Percentiles rank a stretch among this genome's conserved stretches.
Conservation (phyloP, 2,329 filamentous ascomycete species). For the Aureobasidium sp. region DNA sequence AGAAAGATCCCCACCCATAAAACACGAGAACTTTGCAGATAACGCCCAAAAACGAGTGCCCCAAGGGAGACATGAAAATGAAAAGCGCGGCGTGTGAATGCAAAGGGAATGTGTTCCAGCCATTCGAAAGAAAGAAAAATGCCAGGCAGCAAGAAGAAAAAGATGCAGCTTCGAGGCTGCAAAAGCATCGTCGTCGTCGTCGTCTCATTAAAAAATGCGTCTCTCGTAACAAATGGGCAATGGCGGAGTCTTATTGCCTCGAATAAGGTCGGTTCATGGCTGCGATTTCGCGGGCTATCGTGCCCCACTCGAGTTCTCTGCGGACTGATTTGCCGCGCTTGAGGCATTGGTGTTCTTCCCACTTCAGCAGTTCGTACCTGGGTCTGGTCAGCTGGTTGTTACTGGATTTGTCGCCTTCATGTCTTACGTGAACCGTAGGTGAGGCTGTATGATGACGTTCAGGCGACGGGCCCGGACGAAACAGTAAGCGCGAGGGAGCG, state of each 20-base stretch:
- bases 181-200: neutral
- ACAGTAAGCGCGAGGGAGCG: conserved; percentile 89
- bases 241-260: conserved; percentile 39
- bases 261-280: conserved; percentile 94
- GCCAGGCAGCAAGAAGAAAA: neutral
- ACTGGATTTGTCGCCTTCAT: conserved; percentile 18
- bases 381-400: conserved; percentile 18
- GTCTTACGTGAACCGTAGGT: conserved; percentile 74
- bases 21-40: neutral
- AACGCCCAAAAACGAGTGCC: neutral
- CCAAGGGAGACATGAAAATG: neutral
- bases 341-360: conserved; percentile 72
- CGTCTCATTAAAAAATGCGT: conserved; percentile 6
- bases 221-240: neutral
- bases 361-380: conserved; percentile 77
- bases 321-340: conserved; percentile 47
- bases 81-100: neutral
- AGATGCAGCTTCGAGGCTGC: neutral
- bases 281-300: conserved; percentile 81
- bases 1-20: neutral
- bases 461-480: conserved; percentile 86
- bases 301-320: conserved; percentile 84
- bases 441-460: conserved; percentile 97
- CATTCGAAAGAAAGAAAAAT: neutral
- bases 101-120: neutral